Conservation (phyloP, 129 eudicot genomes). For the Centrapalus pauciflorus region DNA sequence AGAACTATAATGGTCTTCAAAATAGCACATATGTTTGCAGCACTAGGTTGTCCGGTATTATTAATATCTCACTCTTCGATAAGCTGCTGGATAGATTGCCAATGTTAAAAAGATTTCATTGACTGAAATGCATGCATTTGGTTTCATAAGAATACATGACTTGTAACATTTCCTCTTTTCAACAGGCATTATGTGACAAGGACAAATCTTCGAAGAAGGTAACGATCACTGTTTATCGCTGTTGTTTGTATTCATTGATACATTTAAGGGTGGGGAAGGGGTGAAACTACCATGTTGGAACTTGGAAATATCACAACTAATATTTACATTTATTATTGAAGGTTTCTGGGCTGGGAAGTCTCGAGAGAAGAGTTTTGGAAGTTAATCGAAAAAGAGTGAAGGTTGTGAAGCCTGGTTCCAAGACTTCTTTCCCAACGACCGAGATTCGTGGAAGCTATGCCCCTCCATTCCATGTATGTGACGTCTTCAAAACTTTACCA, state of each 20-base stretch:
- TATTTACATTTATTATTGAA: slow-evolving; percentile 18
- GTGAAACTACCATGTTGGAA: slow-evolving; percentile 2
- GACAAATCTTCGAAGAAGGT: slow-evolving; percentile 89
- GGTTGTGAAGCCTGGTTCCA: slow-evolving; percentile 96
- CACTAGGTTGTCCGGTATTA: not conserved
- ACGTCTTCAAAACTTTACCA: not conserved
- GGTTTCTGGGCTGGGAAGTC: slow-evolving; percentile 68
- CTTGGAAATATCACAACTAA: not conserved
- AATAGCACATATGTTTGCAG: not conserved
- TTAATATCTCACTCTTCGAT: no score
- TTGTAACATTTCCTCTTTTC: slow-evolving; percentile 12
- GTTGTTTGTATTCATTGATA: not conserved
- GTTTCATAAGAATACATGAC: not conserved
- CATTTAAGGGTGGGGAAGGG: not conserved
- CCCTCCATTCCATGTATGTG: slow-evolving; percentile 96
- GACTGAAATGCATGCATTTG: not conserved
- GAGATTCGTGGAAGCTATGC: slow-evolving; percentile 93
- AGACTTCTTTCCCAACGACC: slow-evolving; percentile 85
- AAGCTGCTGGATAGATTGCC: not conserved
- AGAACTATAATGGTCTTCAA: not conserved
- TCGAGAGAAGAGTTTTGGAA: slow-evolving; percentile 87
- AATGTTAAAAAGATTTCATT: not conserved
- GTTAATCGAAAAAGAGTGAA: slow-evolving; percentile 77
- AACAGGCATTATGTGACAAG: slow-evolving; percentile 84
- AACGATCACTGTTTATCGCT: not conserved